Evolutionary conservation across 2,329 filamentous ascomycete genomes (phyloP), one percentile per base, ranked within the genome.

Genomic region (Thermoascus crustaceus): DNA sequence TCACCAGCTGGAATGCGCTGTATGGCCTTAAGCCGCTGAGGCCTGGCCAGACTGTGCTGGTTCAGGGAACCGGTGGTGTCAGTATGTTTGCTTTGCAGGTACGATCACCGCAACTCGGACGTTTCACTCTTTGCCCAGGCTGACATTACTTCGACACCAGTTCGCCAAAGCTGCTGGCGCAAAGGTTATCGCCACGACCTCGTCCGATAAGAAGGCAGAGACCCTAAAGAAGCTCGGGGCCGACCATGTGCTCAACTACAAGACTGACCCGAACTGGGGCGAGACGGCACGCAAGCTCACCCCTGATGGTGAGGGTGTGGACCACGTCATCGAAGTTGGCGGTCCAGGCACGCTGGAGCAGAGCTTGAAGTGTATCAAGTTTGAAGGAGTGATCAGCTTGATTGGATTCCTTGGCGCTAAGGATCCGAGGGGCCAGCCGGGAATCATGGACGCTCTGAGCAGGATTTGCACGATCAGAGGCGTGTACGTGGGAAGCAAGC

Each of bases 1-100:
- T 82, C 30, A 82, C 78, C 2, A 73, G 72, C 17, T 82, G 78
- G 78, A 81, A 81, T 50, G 73, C 74, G 2, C 63, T 82, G 8
- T 80, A 74, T 46, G 78, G 78, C 2, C 48, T 77, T 19, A 59
- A 56, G 45, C 61, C 64, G 16, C 43, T 80, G 39, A 64, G 67
- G 48, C 69, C 74, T 0, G 77, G 76, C 3, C 54, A 66, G 34
- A 69, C 69, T 40, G 73, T 79, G 3, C 55, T 80, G 22, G 76
- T 75, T 2, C 75, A 78, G 48, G 75, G 75, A 20, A 78, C 74
- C 3, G 75, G 75, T 9, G 75, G 75, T 43, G 75, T 79, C 3
- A 71, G 66, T 35, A 67, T 76, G 14, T 75, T 76, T 41, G 73
- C 66, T 4, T 42, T 76, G 11, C 73, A 73, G 55, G 62, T 64